Evolutionary conservation across 2,329 filamentous ascomycete species (phyloP).

Genomic region (Penicillium paneum): DNA sequence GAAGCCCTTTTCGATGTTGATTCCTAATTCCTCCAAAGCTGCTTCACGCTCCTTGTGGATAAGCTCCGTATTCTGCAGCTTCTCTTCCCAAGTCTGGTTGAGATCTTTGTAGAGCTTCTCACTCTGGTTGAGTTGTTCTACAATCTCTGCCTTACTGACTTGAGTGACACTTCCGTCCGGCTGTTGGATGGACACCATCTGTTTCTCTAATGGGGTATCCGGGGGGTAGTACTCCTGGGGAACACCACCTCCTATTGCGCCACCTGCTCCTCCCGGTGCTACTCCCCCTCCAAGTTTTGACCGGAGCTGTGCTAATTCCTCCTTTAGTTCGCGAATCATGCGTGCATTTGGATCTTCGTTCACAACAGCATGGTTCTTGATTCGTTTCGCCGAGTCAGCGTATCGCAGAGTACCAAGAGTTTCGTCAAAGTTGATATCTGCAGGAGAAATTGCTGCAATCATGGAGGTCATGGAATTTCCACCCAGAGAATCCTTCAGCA

Average conservation of each 20-base stretch:
- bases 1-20: conserved; percentile 98
- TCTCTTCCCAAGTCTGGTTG: conserved; percentile 99
- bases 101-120: conserved; percentile 95
- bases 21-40: conserved; percentile 91
- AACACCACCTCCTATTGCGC: conserved; percentile 48
- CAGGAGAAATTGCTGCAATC: conserved; percentile 98
- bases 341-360: conserved; percentile 98
- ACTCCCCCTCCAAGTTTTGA: conserved; percentile 72
- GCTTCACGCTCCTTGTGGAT: conserved; percentile 97
- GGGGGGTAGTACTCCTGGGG: conserved; percentile 85
- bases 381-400: conserved; percentile 94
- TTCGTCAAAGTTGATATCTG: conserved; percentile 98
- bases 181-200: conserved; percentile 91
- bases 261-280: conserved; percentile 40
- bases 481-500: conserved; percentile 92
- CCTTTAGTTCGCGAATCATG: conserved; percentile 97
- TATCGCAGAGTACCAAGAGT: conserved; percentile 93
- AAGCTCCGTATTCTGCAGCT: conserved; percentile 87
- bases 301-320: conserved; percentile 81
- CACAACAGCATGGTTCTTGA: conserved; percentile 99
- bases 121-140: conserved; percentile 90
- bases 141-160: conserved; percentile 97
- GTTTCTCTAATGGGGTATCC: conserved; percentile 87
- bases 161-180: conserved; percentile 85
- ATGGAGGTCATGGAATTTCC: conserved; percentile 99